These are phyloP conservation scores for Anethum foeniculum DNA, from an alignment of 140 eudicot species.

Conservation along the genomic window DNA sequence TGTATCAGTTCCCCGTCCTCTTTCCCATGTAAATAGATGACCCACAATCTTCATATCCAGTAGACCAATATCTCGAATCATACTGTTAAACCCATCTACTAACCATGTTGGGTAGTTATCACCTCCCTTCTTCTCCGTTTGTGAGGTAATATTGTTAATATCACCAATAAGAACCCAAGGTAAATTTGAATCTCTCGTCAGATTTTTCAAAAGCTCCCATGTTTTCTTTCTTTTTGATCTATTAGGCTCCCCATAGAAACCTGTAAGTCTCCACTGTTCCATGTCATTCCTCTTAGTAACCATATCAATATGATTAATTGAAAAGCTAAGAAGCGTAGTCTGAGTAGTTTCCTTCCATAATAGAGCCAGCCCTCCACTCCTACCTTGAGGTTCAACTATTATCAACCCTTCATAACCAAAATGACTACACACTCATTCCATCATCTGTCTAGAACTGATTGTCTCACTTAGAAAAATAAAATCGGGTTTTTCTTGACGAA, in stretches of 20 bases:
- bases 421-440: not conserved
- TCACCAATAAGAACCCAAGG: not conserved
- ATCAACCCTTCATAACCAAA: not conserved
- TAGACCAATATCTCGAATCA: not conserved
- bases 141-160: not conserved
- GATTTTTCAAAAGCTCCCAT: not conserved
- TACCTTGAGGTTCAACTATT: not conserved
- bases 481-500: not conserved
- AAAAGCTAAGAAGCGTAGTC: not conserved
- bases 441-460: too few relatives aligned
- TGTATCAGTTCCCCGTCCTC: not conserved
- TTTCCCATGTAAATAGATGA: not conserved
- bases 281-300: not conserved
- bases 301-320: too few relatives aligned
- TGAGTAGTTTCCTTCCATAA: not conserved
- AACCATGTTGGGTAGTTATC: not conserved
- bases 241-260: not conserved
- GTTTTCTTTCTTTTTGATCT: not conserved
- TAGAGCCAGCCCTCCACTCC: not conserved
- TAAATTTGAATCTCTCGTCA: not conserved
- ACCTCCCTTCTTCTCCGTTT: not conserved
- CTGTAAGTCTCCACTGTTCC: not conserved
- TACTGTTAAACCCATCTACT: not conserved
- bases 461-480: too few relatives aligned
- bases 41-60: not conserved